Percentiles rank a stretch among this genome's conserved stretches.
Conservation (phyloP, 2,329 filamentous ascomycete genomes). For the Madurella fahalii region DNA sequence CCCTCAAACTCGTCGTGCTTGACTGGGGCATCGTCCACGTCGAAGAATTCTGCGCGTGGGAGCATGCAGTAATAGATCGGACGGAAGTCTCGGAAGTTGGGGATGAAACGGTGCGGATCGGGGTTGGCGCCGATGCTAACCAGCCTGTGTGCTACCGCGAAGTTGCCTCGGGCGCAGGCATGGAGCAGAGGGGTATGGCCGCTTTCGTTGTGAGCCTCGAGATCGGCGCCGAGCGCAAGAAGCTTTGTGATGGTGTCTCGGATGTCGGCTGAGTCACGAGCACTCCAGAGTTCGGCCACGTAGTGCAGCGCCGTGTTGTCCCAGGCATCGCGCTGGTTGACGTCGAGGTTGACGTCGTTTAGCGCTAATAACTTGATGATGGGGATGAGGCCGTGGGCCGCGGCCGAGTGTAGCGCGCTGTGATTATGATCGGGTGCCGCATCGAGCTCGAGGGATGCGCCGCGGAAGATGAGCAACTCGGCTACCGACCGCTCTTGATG, state of each 20-base stretch:
- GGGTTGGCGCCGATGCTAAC: constrained; percentile 23
- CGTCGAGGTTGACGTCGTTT: constrained; percentile 19
- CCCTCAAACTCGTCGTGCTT: constrained; percentile 25
- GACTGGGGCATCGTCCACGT: constrained; percentile 20
- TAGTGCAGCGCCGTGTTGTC: constrained; percentile 27
- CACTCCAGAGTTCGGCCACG: constrained; percentile 19
- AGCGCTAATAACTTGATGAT: constrained; percentile 26
- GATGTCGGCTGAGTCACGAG: constrained; percentile 21
- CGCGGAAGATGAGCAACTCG: constrained; percentile 25
- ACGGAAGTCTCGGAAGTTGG: constrained; percentile 21
- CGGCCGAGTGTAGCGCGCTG: constrained; percentile 25
- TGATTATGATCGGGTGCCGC: constrained; percentile 13
- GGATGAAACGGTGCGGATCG: constrained; percentile 22
- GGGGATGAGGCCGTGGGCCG: constrained; percentile 22
- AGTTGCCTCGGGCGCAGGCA: constrained; percentile 25
- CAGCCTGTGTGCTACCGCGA: constrained; percentile 22
- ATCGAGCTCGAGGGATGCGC: constrained; percentile 21
- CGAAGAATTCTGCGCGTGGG: constrained; percentile 22
- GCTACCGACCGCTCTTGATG: constrained; percentile 20
- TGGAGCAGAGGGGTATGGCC: constrained; percentile 24
- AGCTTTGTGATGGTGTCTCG: constrained; percentile 24
- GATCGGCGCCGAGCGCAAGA: constrained; percentile 24
- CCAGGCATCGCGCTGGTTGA: constrained; percentile 23
- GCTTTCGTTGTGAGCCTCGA: constrained; percentile 24
- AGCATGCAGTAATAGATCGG: constrained; percentile 25